Base-by-base conservation (phyloP, 371 early-diverging fungal species). In the Zopfochytrium polystomum region DNA sequence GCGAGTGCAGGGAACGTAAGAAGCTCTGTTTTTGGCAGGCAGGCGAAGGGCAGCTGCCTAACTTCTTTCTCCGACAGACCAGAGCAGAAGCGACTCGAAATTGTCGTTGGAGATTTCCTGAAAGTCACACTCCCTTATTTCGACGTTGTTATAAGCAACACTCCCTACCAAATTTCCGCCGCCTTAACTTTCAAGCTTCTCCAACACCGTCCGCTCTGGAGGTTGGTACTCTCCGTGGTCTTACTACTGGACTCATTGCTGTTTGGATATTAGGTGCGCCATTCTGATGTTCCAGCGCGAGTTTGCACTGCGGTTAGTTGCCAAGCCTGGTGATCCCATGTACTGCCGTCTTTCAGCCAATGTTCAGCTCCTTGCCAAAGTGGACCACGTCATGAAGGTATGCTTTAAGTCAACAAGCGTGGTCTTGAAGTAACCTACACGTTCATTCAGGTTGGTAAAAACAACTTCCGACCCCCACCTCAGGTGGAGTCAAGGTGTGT, bases 221-320 rank as follows among this genome's bases (percentile, higher is more conserved):
- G 95, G 69, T 77, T 68, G 31, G 48, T 18, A 9, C 50, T 22
- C 58, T 26, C 20, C 9, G 25, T 32, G 15, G 23, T 25, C 33
- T 57, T 48, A 13, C 27, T 27, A 6, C 11, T 11, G 51, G 18
- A 0, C 1, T 15, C 43, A n/a, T 52, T 32, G 11, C 2, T 50
- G 26, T 46, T 1, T 11, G 9, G 29, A 15, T 0, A 26, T n/a
- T 67, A 81, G 86, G 55, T 88, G 87, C 63, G 92, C 97, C 0
- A 86, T 96, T 58, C 92, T 99, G 57, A 98, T 99, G 98, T 99
- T 99, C 75, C 99, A 99, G 77, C 88, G 95, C 67, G 99, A 99
- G 81, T 99, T 99, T 77, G 99, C 99, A 11, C 75, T 98, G 48
- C 90, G 99, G 31, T 72, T 99, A n/a, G 86, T 95, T 23, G 99